Percentiles rank a stretch among this genome's conserved stretches.
phyloP scores from a whole-genome alignment of 306 rosid species.

The Citrullus mucosospermus region DNA sequence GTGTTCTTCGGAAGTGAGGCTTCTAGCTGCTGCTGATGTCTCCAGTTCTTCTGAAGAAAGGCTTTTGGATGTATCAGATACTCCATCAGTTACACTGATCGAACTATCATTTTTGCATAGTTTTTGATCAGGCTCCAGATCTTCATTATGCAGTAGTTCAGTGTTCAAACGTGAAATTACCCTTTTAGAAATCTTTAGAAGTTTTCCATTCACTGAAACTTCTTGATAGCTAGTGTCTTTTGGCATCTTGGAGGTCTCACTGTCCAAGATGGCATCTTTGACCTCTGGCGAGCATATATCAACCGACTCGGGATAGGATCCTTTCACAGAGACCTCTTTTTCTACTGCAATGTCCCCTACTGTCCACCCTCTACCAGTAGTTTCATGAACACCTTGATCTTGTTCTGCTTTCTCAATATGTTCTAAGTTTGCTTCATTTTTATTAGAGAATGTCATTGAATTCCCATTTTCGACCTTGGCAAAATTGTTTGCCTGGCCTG shows the following conservation, averaged over 20 bases:
- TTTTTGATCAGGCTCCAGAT: slow-evolving; percentile 12
- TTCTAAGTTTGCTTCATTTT: background rate
- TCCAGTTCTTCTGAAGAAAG: slow-evolving; percentile 17
- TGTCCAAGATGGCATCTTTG: slow-evolving; percentile 14
- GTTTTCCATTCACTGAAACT: slow-evolving; percentile 17
- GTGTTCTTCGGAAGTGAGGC: background rate
- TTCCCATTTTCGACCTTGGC: background rate
- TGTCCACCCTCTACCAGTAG: slow-evolving; percentile 12
- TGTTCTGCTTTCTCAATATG: background rate
- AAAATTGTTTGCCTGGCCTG: background rate
- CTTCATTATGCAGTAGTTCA: slow-evolving; percentile 17
- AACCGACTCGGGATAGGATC: background rate
- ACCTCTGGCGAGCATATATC: slow-evolving; percentile 13
- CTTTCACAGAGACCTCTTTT: slow-evolving; percentile 6
- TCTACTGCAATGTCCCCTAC: slow-evolving; percentile 13
- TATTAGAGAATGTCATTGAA: background rate
- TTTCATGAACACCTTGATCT: slow-evolving; percentile 3
- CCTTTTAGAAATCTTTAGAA: slow-evolving; percentile 12
- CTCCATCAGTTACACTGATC: slow-evolving; percentile 13
- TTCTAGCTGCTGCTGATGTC: slow-evolving; percentile 17
- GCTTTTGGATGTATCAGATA: slow-evolving; percentile 8
- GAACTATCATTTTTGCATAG: slow-evolving; percentile 16
- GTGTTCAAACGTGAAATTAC: slow-evolving; percentile 13
- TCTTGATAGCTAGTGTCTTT: slow-evolving; percentile 9
- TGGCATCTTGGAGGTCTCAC: slow-evolving; percentile 19